Evolutionary conservation across 2,329 filamentous ascomycete genomes (phyloP).

Genomic region (Fusarium brevicatenulatum): DNA sequence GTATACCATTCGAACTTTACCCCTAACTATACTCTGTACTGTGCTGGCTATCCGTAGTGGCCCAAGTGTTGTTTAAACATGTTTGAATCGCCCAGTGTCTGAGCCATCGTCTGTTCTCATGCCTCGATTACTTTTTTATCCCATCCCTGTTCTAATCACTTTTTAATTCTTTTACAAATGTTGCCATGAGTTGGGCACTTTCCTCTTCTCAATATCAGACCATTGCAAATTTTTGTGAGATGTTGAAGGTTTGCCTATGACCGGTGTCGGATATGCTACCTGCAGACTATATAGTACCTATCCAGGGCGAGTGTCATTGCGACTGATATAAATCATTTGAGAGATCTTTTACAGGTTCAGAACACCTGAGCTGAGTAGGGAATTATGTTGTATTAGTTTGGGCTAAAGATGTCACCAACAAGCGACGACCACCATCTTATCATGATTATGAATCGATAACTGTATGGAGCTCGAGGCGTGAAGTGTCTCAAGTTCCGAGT

Average conservation of each 20-base stretch:
- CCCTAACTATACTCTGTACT: background rate
- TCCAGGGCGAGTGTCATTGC: background rate
- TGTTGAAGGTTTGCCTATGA: background rate
- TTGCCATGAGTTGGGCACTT: background rate
- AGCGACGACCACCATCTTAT: slow-evolving; percentile 12
- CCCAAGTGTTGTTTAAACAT: slow-evolving; percentile 23
- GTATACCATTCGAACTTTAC: background rate
- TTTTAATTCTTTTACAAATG: background rate
- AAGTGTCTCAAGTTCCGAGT: slow-evolving; percentile 30
- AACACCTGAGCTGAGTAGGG: background rate
- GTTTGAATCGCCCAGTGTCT: slow-evolving; percentile 32
- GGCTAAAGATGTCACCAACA: slow-evolving; percentile 5
- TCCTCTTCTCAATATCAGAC: background rate
- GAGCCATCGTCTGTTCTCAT: slow-evolving; percentile 30
- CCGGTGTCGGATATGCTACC: background rate
- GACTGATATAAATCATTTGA: background rate
- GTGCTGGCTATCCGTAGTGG: slow-evolving; percentile 2
- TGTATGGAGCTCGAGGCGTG: slow-evolving; percentile 29
- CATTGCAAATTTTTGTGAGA: background rate
- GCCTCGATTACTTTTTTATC: slow-evolving; percentile 3
- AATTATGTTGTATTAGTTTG: slow-evolving; percentile 14
- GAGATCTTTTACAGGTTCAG: background rate
- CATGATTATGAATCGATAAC: slow-evolving; percentile 21
- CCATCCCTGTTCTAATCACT: background rate
- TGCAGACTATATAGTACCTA: background rate